Evolutionary conservation across 1,284 basidiomycete genomes (phyloP).

Genomic region (Apiotrichum domesticum): DNA sequence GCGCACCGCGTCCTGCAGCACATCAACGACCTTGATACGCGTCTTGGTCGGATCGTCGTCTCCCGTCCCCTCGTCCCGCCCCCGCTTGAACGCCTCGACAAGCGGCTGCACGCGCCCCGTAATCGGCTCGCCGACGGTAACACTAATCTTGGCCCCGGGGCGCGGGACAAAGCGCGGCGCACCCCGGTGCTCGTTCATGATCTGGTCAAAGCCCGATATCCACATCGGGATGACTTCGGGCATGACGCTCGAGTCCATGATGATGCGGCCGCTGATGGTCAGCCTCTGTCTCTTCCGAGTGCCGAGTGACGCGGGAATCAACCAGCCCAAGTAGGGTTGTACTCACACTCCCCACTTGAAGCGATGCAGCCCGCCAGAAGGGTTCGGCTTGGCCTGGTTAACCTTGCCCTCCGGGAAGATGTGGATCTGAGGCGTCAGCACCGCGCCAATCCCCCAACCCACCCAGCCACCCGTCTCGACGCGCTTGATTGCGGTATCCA

Average conservation of each 20-base stretch:
- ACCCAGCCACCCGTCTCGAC: slow-evolving; percentile 83
- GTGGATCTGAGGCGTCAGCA: slow-evolving; percentile 59
- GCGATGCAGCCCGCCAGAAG: slow-evolving; percentile 56
- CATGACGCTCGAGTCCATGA: slow-evolving; percentile 66
- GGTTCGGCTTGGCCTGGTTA: slow-evolving; percentile 64
- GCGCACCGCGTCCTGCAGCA: slow-evolving; percentile 33
- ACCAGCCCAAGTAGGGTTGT: background rate
- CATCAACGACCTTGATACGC: slow-evolving; percentile 27
- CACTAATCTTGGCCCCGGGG: slow-evolving; percentile 34
- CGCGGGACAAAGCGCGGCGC: slow-evolving; percentile 39
- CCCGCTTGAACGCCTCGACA: slow-evolving; percentile 30
- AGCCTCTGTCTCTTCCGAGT: too few species aligned
- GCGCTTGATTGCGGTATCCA: slow-evolving; percentile 73
- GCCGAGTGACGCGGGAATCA: too few species aligned
- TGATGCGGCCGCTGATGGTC: slow-evolving; percentile 61
- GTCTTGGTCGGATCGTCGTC: slow-evolving; percentile 14
- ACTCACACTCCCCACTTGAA: slow-evolving; percentile 97
- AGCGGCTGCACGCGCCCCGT: slow-evolving; percentile 37
- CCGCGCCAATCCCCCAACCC: slow-evolving; percentile 50
- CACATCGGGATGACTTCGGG: slow-evolving; percentile 92
- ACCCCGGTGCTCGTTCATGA: slow-evolving; percentile 77
- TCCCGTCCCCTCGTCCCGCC: slow-evolving; percentile 15
- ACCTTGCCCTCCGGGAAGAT: slow-evolving; percentile 91
- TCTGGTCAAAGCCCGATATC: slow-evolving; percentile 79
- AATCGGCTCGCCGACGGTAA: slow-evolving; percentile 42